A percentile compares a stretch with the other conserved stretches of the same genome.
phyloP scores from a whole-genome alignment of 2,329 filamentous ascomycete species.

The Nothomitra cinnamomea region DNA sequence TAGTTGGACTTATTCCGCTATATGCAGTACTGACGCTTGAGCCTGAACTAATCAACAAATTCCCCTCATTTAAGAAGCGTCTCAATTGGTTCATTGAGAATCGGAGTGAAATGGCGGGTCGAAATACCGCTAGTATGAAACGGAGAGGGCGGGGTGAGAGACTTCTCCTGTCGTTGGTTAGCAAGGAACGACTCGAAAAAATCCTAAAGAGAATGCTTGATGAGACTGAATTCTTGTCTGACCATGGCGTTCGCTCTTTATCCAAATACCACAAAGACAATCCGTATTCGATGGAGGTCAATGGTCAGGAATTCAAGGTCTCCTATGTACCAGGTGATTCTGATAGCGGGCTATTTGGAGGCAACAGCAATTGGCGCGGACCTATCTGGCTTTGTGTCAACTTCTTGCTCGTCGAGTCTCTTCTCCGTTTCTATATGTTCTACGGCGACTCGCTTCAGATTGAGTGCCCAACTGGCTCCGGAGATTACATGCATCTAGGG shows the following conservation, averaged over 20 bases:
- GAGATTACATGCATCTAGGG: constrained; percentile 87
- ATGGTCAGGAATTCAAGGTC: constrained; percentile 76
- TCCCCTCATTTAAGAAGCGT: constrained; percentile 84
- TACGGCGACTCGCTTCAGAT: constrained; percentile 79
- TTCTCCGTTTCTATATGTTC: constrained; percentile 93
- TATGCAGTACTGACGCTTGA: constrained; percentile 87
- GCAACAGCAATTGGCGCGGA: constrained; percentile 93
- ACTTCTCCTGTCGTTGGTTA: constrained; percentile 76
- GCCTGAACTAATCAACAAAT: constrained; percentile 79
- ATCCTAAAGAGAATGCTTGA: constrained; percentile 87
- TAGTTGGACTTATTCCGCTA: constrained; percentile 84
- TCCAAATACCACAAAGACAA: constrained; percentile 83
- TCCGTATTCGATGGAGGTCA: constrained; percentile 90
- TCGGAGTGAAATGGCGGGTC: constrained; percentile 67
- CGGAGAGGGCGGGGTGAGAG: constrained; percentile 82
- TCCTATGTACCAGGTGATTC: constrained; percentile 90
- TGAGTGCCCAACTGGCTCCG: constrained; percentile 85
- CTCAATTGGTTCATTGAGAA: constrained; percentile 91
- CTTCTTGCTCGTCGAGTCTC: constrained; percentile 80
- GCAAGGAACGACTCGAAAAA: constrained; percentile 76
- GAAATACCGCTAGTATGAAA: constrained; percentile 87
- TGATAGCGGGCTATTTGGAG: constrained; percentile 84
- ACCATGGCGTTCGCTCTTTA: constrained; percentile 78
- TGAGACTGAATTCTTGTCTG: constrained; percentile 80
- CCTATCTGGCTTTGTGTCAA: constrained; percentile 96